phyloP scores from a whole-genome alignment of 169 alveolate species.

The Theileria luwenshuni region DNA sequence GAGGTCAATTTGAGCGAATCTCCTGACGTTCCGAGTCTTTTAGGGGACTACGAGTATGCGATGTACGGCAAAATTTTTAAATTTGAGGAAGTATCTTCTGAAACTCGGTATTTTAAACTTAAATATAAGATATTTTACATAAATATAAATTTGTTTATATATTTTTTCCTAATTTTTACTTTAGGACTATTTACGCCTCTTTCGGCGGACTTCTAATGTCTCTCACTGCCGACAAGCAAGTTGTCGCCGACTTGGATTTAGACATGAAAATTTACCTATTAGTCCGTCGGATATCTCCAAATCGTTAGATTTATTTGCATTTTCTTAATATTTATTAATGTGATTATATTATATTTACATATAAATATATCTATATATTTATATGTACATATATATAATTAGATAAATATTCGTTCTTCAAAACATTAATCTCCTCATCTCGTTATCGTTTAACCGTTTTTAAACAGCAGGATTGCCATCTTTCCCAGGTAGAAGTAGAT shows the following conservation, averaged over 20 bases:
- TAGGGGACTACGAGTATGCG: conserved; percentile 87
- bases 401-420: too few species aligned
- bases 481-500: conserved; percentile 99
- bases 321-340: neutral
- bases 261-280: conserved; percentile 88
- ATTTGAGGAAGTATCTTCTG: conserved; percentile 88
- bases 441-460: conserved; percentile 91
- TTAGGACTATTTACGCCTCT: conserved; percentile 79
- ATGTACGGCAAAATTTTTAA: conserved; percentile 90
- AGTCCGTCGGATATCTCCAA: conserved; percentile 66
- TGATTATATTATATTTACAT: conserved; percentile 8
- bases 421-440: neutral
- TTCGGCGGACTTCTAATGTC: conserved; percentile 91
- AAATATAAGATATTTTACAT: neutral
- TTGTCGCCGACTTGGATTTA: conserved; percentile 86
- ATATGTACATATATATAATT: neutral
- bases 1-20: conserved; percentile 59
- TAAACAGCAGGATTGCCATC: conserved; percentile 96
- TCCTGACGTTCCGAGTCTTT: conserved; percentile 69
- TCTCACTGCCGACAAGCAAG: conserved; percentile 89
- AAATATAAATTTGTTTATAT: neutral
- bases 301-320: conserved; percentile 21
- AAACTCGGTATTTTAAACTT: conserved; percentile 74
- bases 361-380: conserved; percentile 1
- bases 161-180: neutral